Base-by-base conservation (phyloP, 352 stramenopile genomes). In the Nothophytophthora sp. region DNA sequence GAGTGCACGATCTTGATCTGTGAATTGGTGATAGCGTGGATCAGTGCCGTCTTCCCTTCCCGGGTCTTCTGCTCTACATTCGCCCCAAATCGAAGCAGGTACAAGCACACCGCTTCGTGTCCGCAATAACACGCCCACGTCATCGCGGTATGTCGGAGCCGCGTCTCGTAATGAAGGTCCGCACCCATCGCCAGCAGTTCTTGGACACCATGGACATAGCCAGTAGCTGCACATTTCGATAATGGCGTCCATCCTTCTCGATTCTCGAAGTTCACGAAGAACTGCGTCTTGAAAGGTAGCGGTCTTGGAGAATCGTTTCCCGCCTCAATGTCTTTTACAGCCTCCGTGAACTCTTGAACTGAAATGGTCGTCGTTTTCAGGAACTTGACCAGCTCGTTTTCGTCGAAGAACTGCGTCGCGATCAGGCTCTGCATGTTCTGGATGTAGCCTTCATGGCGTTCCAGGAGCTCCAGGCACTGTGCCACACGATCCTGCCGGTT, bases 111-210 rank as follows among this genome's bases (percentile, higher is more conserved):
- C 2, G 60, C 51, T 38, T 91, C 81, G 37, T 93, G 80, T 3
- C 82, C 82, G 36, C 78, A 90, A 48, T 81, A 90, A 15, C 69
- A 75, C 15, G 82, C 82, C 82, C 82, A 91, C 7, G 80, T 91
- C 59, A 91, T 67, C 5, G 82, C 66, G 18, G 80, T 89, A 43
- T 93, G 82, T 15, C 68, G 55, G 16, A 89, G 67, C 5, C 72
- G 66, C 1, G 67, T 77, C 54, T 93, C 80, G 16, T 81, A 52
- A 5, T 77, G 49, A 27, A 82, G 28, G 13, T 73, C 44, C 0
- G 68, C 76, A 6, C 76, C 80, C 20, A 86, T 40, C 2, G 55
- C 37, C 1, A 91, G 19, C n/a, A 91, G 56, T 42, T 73, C 35
- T 29, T 78, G 54, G 0, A 81, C 39, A 0, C 44, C 72, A 1